A percentile compares a stretch with the other conserved stretches of the same genome.
These are phyloP conservation scores for Fusarium papillatum DNA, from an alignment of 2,329 filamentous ascomycete species.

Conservation along the genomic window DNA sequence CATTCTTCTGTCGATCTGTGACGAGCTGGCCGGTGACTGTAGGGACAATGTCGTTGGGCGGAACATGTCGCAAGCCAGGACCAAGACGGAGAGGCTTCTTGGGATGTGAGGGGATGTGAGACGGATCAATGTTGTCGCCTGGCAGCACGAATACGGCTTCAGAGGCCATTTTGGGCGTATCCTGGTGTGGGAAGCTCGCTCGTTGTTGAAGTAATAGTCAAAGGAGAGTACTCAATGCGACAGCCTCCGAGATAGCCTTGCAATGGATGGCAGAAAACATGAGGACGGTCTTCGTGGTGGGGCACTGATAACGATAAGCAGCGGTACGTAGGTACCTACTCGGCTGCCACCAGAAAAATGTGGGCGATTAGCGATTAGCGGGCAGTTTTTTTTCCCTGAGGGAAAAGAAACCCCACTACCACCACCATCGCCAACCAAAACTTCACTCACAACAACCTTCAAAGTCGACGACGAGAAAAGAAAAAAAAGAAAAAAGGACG, in stretches of 20 bases:
- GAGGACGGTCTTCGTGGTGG: conserved; percentile 19
- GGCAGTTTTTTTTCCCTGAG: conserved; percentile 43
- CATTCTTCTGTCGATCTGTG: conserved; percentile 80
- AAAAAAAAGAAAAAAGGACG: conserved; percentile 17
- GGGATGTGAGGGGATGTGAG: conserved; percentile 75
- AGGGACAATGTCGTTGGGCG: conserved; percentile 79
- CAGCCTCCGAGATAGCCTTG: conserved; percentile 20
- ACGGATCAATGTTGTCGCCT: conserved; percentile 79
- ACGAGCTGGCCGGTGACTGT: conserved; percentile 77
- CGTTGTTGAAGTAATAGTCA: not conserved
- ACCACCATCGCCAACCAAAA: conserved; percentile 38
- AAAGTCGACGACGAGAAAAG: conserved; percentile 14
- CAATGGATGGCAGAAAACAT: conserved; percentile 23
- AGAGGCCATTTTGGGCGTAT: conserved; percentile 63
- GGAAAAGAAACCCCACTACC: conserved; percentile 45
- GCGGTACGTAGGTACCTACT: conserved; percentile 41
- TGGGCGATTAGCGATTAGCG: conserved; percentile 41
- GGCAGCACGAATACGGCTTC: conserved; percentile 81
- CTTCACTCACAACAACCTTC: conserved; percentile 28
- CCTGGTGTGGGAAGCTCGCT: conserved; percentile 2
- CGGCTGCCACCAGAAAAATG: conserved; percentile 30
- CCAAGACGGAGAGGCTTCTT: conserved; percentile 84
- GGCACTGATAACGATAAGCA: conserved; percentile 32
- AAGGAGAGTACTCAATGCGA: conserved; percentile 26
- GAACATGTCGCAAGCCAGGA: conserved; percentile 85